Evolutionary conservation across 805 yeast species (phyloP).

Genomic region (Schizosaccharomyces pombe): DNA sequence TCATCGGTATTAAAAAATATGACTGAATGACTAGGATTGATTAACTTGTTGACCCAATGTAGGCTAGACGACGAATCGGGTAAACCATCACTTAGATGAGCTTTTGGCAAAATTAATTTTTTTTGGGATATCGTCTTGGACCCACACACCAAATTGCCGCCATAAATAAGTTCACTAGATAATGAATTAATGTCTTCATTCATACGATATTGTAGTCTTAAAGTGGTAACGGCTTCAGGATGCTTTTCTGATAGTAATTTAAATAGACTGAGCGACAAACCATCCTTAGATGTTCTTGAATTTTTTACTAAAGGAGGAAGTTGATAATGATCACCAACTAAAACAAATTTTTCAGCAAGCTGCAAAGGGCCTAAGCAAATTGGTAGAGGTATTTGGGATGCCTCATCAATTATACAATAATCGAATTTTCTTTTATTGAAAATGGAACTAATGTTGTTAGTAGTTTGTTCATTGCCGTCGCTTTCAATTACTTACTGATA

Average conservation of each 20-base stretch:
- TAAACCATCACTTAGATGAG: constrained; percentile 7
- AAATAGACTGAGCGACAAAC: constrained; percentile 57
- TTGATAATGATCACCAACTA: constrained; percentile 94
- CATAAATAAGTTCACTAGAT: constrained; percentile 58
- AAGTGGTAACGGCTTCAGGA: constrained; percentile 53
- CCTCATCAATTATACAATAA: constrained; percentile 88
- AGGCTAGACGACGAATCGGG: neutral
- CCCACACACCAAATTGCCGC: constrained; percentile 59
- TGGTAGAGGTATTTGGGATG: constrained; percentile 86
- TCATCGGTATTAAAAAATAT: constrained; percentile 67
- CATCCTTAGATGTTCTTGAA: constrained; percentile 38
- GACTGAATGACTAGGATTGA: constrained; percentile 34
- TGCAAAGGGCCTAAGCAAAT: constrained; percentile 71
- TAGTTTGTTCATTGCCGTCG: no score
- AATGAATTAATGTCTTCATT: constrained; percentile 65
- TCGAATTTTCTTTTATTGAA: constrained; percentile 47
- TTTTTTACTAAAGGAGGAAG: constrained; percentile 68
- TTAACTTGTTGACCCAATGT: constrained; percentile 33
- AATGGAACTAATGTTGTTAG: constrained; percentile 56
- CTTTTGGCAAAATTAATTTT: constrained; percentile 22
- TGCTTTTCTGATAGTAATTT: constrained; percentile 44
- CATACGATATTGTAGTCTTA: constrained; percentile 80
- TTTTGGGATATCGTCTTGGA: constrained; percentile 37
- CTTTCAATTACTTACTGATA: constrained; percentile 48
- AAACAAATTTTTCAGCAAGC: constrained; percentile 50